Evolutionary conservation across 345 rosid genomes (phyloP), one percentile per base, ranked within the genome.

Genomic region (Gynandropsis gynandra): DNA sequence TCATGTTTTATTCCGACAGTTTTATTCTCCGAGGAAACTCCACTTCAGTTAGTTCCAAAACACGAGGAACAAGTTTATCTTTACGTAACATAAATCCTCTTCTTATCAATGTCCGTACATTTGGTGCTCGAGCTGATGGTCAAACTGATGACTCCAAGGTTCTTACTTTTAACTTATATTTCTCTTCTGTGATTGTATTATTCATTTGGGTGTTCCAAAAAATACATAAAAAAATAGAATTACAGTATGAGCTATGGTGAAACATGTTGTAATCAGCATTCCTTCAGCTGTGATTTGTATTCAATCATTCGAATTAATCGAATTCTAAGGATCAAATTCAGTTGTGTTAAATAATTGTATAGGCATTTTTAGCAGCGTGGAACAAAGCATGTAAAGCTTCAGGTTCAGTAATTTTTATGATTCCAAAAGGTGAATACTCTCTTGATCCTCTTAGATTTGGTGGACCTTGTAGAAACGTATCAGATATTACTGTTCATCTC

Each of bases 121-220:
- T 61, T 50, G 72, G 72, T 29, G 72, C 63, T 67, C 61, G 62
- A 67, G 67, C 72, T 55, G 61, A 55, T 61, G 66, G 54, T 31
- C 21, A 48, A 1, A 61, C 10, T 49, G 67, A 67, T 42, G 41
- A 61, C 31, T 46, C 67, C 37, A 67, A 67, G 66, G 72, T 67
- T 31, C 31, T 1, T 45, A 8, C 1, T 8, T 29, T 41, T 20
- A 24, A 24, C 29, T 5, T 24, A 5, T 5, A 2, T 5, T 24
- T 5, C 5, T 24, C 29, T 24, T 24, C 29, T 24, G 29, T 5
- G 5, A 2, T 5, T 24, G 5, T 2, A 24, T 5, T 24, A 2
- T 24, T 24, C 29, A 24, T 5, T 24, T 24, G 2, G 29, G 29
- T 24, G 2, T 24, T 24, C 29, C 29, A 24, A 24, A 24, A 24